Evolutionary conservation across 2,329 filamentous ascomycete genomes (phyloP), one percentile per base, ranked within the genome.

Genomic region (Pezicula carpinea): DNA sequence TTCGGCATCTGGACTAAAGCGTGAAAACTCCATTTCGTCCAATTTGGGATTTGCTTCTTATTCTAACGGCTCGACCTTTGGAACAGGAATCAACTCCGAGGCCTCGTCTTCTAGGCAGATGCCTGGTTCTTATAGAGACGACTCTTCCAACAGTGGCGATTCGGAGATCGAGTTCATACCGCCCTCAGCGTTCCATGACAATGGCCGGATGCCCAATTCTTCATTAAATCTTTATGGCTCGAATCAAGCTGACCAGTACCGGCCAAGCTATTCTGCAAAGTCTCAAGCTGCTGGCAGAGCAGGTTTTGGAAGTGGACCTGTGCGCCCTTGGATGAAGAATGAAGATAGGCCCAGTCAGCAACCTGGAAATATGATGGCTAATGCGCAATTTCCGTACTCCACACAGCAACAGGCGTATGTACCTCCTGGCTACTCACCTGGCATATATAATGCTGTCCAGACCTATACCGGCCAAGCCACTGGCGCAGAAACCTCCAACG

Each of bases 91-190:
- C 14, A 49, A 55, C 19, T 17, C 35, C 3, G 49, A 52, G 14
- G n/a, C 32, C 3, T 41, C 34, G 19, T 38, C 40, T 26, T 43
- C 49, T 19, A 29, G 19, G 6, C 21, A 39, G 13, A 52, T 55
- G 35, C 53, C 57, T 40, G 55, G 57, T 22, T 18, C 52, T 5
- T 60, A 50, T 26, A 39, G 32, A 19, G 55, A 60, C 22, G 56
- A 59, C 26, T 53, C 47, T 7, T 52, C 53, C 7, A 39, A 11
- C 21, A 50, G 39, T 18, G 56, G 53, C 44, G 61, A 64, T 48
- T 61, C 59, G 11, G 59, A 62, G 19, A 46, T 63, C 31, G 61
- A 64, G 45, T 56, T 63, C 18, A 64, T 64, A 22, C 48, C 56
- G 10, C 21, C 56, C 10, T 52, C 56, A 3, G 57, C 48, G 2